These are phyloP conservation scores for Magnaporthales sp. DNA, from an alignment of 2,329 filamentous ascomycete genomes.

Conservation along the genomic window DNA sequence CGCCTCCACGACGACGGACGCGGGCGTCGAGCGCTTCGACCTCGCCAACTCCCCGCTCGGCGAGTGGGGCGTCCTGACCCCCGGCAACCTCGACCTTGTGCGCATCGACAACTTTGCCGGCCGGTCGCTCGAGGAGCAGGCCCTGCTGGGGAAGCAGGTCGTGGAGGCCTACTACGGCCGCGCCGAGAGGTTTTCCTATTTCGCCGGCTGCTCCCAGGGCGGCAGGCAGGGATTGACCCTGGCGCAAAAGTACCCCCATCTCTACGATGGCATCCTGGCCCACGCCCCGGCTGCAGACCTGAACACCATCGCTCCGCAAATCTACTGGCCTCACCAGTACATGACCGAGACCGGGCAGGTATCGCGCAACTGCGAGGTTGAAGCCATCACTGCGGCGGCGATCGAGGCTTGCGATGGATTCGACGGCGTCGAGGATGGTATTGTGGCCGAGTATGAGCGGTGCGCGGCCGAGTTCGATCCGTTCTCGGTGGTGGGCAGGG, in stretches of 20 bases:
- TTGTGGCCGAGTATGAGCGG: conserved; percentile 25
- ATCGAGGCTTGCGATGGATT: conserved; percentile 32
- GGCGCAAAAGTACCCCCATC: conserved; percentile 38
- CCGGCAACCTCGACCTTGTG: conserved; percentile 16
- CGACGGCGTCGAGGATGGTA: conserved; percentile 31
- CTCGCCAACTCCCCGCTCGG: neutral
- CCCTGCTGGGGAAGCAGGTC: conserved; percentile 34
- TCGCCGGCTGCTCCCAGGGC: conserved; percentile 43
- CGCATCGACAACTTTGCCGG: conserved; percentile 14
- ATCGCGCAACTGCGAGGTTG: conserved; percentile 24
- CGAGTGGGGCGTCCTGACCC: conserved; percentile 14
- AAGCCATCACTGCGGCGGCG: conserved; percentile 24
- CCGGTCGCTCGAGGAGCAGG: conserved; percentile 15
- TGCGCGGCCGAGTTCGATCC: conserved; percentile 18
- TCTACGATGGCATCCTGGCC: conserved; percentile 41
- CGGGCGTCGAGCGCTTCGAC: neutral
- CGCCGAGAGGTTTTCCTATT: conserved; percentile 32
- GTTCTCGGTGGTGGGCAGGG: neutral
- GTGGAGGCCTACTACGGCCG: conserved; percentile 31
- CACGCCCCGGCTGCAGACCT: conserved; percentile 17
- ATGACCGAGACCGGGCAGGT: conserved; percentile 8
- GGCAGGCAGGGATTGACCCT: conserved; percentile 42
- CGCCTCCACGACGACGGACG: conserved; percentile 22
- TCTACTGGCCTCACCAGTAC: conserved; percentile 23
- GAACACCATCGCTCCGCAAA: conserved; percentile 18